A percentile compares a stretch with the other conserved stretches of the same genome.
phyloP scores from a whole-genome alignment of 2,329 filamentous ascomycete genomes.

The Gyromitra esculenta region DNA sequence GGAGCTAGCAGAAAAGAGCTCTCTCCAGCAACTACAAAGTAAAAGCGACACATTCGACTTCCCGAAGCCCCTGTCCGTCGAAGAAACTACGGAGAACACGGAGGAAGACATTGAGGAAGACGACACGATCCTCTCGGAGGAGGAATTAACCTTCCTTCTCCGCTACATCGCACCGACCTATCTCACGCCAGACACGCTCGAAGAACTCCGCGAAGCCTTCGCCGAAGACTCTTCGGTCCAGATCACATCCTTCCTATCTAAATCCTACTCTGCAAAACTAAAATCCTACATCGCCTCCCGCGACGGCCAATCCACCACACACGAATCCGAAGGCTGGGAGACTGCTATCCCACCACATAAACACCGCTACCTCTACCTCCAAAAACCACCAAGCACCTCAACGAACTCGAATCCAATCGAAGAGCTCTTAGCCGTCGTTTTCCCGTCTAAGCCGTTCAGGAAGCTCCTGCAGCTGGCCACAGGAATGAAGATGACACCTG shows the following conservation, averaged over 20 bases:
- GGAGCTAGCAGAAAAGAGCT: slow-evolving; percentile 86
- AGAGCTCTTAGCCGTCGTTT: slow-evolving; percentile 80
- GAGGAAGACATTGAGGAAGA: slow-evolving; percentile 59
- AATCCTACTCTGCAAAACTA: slow-evolving; percentile 79
- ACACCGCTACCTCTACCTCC: slow-evolving; percentile 87
- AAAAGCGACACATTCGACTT: slow-evolving; percentile 89
- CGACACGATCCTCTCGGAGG: slow-evolving; percentile 72
- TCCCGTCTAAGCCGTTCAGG: slow-evolving; percentile 85
- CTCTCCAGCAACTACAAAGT: slow-evolving; percentile 89
- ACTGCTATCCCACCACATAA: slow-evolving; percentile 92
- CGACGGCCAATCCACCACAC: slow-evolving; percentile 64
- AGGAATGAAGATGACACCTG: slow-evolving; percentile 73
- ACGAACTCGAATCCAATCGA: slow-evolving; percentile 69
- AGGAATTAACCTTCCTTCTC: slow-evolving; percentile 87
- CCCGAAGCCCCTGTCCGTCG: slow-evolving; percentile 71
- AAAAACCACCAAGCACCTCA: slow-evolving; percentile 61
- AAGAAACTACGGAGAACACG: slow-evolving; percentile 60
- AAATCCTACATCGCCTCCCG: slow-evolving; percentile 74
- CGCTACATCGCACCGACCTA: slow-evolving; percentile 91
- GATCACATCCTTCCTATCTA: slow-evolving; percentile 78
- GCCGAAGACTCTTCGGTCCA: slow-evolving; percentile 84
- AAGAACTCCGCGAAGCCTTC: slow-evolving; percentile 82
- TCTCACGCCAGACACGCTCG: slow-evolving; percentile 88
- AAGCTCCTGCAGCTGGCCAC: slow-evolving; percentile 90
- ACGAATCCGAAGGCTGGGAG: slow-evolving; percentile 69